These are phyloP conservation scores for Chlamydomonas sphaeroides DNA, from an alignment of 139 green algal species.

Conservation along the genomic window DNA sequence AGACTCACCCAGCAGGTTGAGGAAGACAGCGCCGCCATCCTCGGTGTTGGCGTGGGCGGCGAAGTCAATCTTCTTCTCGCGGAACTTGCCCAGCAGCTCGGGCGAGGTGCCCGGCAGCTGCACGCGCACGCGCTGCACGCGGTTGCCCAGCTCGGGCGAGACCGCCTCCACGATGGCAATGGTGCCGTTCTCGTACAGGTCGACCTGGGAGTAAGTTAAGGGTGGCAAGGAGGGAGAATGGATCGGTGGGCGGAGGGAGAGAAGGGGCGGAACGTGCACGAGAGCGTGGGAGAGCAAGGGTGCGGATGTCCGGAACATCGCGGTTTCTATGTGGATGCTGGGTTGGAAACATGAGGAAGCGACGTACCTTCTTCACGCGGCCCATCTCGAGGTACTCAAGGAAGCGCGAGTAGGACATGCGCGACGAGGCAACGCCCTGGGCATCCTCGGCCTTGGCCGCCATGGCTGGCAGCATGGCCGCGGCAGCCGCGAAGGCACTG, in stretches of 20 bases:
- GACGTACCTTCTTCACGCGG: conserved; percentile 96
- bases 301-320: no score
- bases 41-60: conserved; percentile 95
- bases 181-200: conserved; percentile 99
- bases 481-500: conserved; percentile 43
- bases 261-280: no score
- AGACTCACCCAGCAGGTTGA: conserved; percentile 87
- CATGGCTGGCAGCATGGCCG: not conserved
- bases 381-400: conserved; percentile 99
- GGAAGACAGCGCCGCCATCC: conserved; percentile 92
- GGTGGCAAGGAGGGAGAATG: no score
- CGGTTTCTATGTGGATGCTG: no score
- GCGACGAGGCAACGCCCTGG: conserved; percentile 89
- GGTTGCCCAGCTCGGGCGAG: conserved; percentile 98
- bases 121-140: conserved; percentile 98
- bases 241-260: no score
- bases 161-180: conserved; percentile 99
- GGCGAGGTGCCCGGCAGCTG: conserved; percentile 93
- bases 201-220: no score
- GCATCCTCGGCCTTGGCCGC: conserved; percentile 57
- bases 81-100: conserved; percentile 97
- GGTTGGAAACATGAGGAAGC: no score
- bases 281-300: no score
- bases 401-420: conserved; percentile 99
- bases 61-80: conserved; percentile 99